A percentile compares a stretch with the other conserved stretches of the same genome.
Conservation (phyloP, 2,329 filamentous ascomycete species). For the Talaromyces sp. region DNA sequence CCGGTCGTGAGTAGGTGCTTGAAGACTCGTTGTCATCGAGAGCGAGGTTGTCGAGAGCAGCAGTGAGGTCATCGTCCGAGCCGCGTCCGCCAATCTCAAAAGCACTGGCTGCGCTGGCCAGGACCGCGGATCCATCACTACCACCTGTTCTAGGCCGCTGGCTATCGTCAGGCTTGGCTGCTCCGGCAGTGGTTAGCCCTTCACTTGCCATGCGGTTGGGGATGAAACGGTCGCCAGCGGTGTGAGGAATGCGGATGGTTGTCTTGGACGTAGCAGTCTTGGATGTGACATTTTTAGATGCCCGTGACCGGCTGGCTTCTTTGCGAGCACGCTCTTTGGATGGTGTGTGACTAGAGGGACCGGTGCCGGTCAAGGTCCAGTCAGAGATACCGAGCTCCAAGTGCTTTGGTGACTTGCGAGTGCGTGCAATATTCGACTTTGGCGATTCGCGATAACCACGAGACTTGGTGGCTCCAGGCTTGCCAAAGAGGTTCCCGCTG, state of each 20-base stretch:
- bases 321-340: constrained; percentile 54
- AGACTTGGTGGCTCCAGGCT: constrained; percentile 45
- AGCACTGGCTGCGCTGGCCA: constrained; percentile 67
- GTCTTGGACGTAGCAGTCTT: constrained; percentile 55
- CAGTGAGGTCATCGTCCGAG: constrained; percentile 67
- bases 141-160: constrained; percentile 67
- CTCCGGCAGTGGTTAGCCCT: constrained; percentile 73
- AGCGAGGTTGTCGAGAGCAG: constrained; percentile 73
- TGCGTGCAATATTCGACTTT: constrained; percentile 81
- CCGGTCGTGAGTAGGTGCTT: constrained; percentile 67
- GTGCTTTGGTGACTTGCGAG: constrained; percentile 70
- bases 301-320: constrained; percentile 44
- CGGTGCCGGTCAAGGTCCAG: constrained; percentile 83
- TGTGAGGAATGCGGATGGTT: constrained; percentile 61
- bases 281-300: constrained; percentile 47
- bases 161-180: constrained; percentile 78
- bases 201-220: constrained; percentile 89
- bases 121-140: constrained; percentile 66
- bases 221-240: constrained; percentile 88
- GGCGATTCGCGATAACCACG: constrained; percentile 73
- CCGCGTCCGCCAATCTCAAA: constrained; percentile 59
- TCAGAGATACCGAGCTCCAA: constrained; percentile 90
- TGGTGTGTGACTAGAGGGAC: constrained; percentile 55
- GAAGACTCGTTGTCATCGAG: constrained; percentile 67
- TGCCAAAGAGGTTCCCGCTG: constrained; percentile 73